Evolutionary conservation across 1,284 basidiomycete species (phyloP), one percentile per base, ranked within the genome.

Genomic region (Melanopsichium pennsylvanicum): DNA sequence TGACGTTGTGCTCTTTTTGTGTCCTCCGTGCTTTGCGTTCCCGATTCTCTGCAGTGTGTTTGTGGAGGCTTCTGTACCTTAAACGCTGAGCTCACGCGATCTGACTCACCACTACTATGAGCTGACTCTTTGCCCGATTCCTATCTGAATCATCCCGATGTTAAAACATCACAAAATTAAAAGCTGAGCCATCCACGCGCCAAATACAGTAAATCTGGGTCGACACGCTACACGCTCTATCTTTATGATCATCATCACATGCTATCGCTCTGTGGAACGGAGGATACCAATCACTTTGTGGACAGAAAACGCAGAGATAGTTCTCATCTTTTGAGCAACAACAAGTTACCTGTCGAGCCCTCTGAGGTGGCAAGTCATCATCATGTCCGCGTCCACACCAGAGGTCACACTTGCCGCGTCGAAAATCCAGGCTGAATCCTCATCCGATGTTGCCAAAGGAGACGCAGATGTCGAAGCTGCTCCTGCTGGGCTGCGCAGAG

Each of bases 71-170:
- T 32, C 27, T 38, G 12, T 5, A 19, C 22, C 19, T 15, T 40
- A 57, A 44, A 51, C 27, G 56, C 49, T 54, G 45, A 61, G 58
- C 50, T 61, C 50, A 55, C 46, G 16, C 58, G 58, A 59, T 41
- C 36, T n/a, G 15, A 19, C n/a, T n/a, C n/a, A n/a, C n/a, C n/a
- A n/a, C n/a, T n/a, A n/a, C n/a, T n/a, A n/a, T n/a, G n/a, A n/a
- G n/a, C 16, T 21, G 26, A 5, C 12, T 15, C 16, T 12, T 11
- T 7, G 32, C 41, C 35, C 41, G 36, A 29, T 44, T 8, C 13
- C 13, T 21, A 7, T 13, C 29, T 16, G 15, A 21, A 18, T 13
- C n/a, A n/a, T 7, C 47, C 47, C 55, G 55, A 58, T 57, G 31
- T 25, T 21, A 33, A 56, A 31, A 15, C 31, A 16, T 22, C 26